Conservation (phyloP, 768 basidiomycete species). For the Leucosporidium scottii region DNA sequence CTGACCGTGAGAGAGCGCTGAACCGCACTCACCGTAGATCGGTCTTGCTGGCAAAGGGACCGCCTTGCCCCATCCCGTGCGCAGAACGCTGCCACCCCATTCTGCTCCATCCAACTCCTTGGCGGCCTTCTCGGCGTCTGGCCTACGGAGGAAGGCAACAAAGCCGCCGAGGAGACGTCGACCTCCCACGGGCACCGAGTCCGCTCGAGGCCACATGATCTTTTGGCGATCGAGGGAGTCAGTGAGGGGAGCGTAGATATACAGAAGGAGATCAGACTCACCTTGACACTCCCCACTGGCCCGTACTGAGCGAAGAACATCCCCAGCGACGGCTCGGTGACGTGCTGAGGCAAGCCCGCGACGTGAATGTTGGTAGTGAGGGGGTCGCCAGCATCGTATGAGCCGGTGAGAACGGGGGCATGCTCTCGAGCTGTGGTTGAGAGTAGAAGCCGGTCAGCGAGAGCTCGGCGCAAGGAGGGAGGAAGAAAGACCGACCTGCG, state of each 20-base stretch:
- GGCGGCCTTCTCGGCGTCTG: conserved; percentile 80
- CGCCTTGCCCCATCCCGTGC: conserved; percentile 96
- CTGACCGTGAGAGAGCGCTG: background rate
- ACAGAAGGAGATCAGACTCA: background rate
- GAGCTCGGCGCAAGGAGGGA: background rate
- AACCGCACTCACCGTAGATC: conserved; percentile 17
- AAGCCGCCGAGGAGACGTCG: conserved; percentile 86
- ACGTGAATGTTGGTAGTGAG: conserved; percentile 95
- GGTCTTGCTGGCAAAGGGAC: conserved; percentile 71
- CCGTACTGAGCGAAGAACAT: conserved; percentile 85
- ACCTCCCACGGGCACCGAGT: conserved; percentile 46
- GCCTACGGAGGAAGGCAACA: conserved; percentile 90
- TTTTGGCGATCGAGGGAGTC: conserved; percentile 46
- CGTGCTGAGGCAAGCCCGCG: conserved; percentile 78
- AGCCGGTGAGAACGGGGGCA: conserved; percentile 71
- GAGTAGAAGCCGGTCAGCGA: conserved; percentile 4
- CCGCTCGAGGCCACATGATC: conserved; percentile 93
- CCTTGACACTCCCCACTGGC: conserved; percentile 60
- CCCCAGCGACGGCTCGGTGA: conserved; percentile 78
- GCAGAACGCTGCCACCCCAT: conserved; percentile 81
- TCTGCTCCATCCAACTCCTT: conserved; percentile 87
- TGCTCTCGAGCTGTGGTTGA: conserved; percentile 26
- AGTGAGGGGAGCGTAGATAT: background rate
- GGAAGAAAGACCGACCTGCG: conserved; percentile 56
- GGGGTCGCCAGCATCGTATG: conserved; percentile 80